Percentiles rank a stretch among this genome's conserved stretches.
Evolutionary conservation across 805 yeast genomes (phyloP).

Genomic region (Pichia eremophila): DNA sequence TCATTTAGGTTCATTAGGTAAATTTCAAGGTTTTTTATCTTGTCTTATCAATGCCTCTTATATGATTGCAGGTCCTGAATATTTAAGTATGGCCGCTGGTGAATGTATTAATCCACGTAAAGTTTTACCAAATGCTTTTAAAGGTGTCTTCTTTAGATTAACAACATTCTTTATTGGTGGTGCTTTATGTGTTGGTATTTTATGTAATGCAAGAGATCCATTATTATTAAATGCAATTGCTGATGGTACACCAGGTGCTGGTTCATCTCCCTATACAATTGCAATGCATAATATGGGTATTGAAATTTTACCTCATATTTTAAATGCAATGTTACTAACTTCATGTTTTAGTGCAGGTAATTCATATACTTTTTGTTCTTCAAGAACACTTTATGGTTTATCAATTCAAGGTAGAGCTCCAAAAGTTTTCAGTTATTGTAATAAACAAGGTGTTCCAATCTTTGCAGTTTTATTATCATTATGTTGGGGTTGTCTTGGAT

Average conservation of each 20-base stretch:
- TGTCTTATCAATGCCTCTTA: slow-evolving; percentile 58
- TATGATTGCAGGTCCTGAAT: slow-evolving; percentile 58
- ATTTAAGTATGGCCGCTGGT: slow-evolving; percentile 37
- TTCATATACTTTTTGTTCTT: slow-evolving; percentile 64
- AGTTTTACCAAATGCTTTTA: slow-evolving; percentile 36
- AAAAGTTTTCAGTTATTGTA: slow-evolving; percentile 48
- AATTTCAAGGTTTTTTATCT: slow-evolving; percentile 37
- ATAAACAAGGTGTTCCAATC: slow-evolving; percentile 67
- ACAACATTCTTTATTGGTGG: slow-evolving; percentile 39
- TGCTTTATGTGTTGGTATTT: slow-evolving; percentile 37
- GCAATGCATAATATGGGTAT: slow-evolving; percentile 65
- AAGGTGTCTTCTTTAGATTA: slow-evolving; percentile 35
- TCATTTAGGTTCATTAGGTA: slow-evolving; percentile 31
- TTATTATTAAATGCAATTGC: slow-evolving; percentile 26
- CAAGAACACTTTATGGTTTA: slow-evolving; percentile 57
- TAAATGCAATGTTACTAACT: slow-evolving; percentile 64
- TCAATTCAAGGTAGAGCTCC: slow-evolving; percentile 71
- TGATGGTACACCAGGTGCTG: slow-evolving; percentile 33
- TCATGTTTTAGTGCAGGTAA: slow-evolving; percentile 80
- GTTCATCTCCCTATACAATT: slow-evolving; percentile 67
- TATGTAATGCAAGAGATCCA: slow-evolving; percentile 35
- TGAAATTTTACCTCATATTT: slow-evolving; percentile 58
- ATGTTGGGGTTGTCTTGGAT: slow-evolving; percentile 57
- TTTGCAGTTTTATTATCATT: slow-evolving; percentile 44
- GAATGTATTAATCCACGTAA: slow-evolving; percentile 37